phyloP scores from a whole-genome alignment of 208 protist genomes.

The Trypanosoma conorhini region DNA sequence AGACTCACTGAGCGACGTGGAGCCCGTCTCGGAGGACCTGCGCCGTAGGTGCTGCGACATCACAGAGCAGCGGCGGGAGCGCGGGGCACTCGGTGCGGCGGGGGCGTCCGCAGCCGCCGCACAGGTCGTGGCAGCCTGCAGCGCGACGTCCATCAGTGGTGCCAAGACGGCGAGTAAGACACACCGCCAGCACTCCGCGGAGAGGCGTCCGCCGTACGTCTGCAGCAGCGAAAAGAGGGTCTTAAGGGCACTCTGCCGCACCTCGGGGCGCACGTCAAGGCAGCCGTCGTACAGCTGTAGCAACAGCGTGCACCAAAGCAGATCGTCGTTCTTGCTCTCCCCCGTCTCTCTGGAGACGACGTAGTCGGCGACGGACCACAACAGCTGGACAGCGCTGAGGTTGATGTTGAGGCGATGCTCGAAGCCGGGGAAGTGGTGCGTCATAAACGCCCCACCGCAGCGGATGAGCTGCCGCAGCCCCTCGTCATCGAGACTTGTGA shows the following conservation, averaged over 20 bases:
- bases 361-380: conserved; percentile 87
- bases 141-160: conserved; percentile 49
- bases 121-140: conserved; percentile 35
- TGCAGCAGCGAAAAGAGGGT: conserved; percentile 83
- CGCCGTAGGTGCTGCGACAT: background rate
- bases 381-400: conserved; percentile 81
- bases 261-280: conserved; percentile 62
- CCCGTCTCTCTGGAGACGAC: conserved; percentile 29
- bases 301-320: conserved; percentile 46
- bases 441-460: conserved; percentile 60
- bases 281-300: conserved; percentile 53
- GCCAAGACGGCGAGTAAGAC: conserved; percentile 49
- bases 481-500: conserved; percentile 50
- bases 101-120: background rate
- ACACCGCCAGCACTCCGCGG: conserved; percentile 51
- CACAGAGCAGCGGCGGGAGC: background rate
- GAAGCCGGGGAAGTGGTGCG: conserved; percentile 32
- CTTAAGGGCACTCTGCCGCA: conserved; percentile 79
- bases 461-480: conserved; percentile 56
- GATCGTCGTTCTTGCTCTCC: conserved; percentile 11
- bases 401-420: conserved; percentile 73
- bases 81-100: background rate
- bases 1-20: background rate
- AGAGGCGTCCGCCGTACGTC: conserved; percentile 71
- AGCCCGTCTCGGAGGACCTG: background rate